Base-by-base conservation (phyloP, 1,284 basidiomycete genomes). In the Ganoderma meredithae region DNA sequence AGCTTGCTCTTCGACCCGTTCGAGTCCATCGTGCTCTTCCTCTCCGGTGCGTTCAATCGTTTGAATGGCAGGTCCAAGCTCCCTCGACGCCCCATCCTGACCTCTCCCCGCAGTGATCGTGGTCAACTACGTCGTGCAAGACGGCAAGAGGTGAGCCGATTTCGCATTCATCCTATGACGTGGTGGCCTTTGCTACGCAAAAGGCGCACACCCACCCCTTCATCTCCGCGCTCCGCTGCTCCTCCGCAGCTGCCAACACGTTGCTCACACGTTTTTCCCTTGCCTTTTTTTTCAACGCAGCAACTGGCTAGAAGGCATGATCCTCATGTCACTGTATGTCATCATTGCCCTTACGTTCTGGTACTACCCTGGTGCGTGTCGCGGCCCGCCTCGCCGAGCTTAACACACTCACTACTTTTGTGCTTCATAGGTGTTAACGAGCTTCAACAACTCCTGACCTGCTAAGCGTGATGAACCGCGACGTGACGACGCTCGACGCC, bases 1-100 rank as follows among this genome's bases (percentile, higher is more conserved):
- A 86, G 88, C 22, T 79, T 92, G 61, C 81, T 90, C 31, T 89
- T 91, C 76, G 90, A 90, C 76, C 88, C 86, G 4, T 89, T 89
- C 79, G 86, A 93, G 80, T 88, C 88, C 1, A 79, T 90, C 55
- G 88, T 89, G 52, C 79, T 87, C 73, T 75, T 80, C 73, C 66
- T 77, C 33, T 68, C 73, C 5, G 76, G 77, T 79, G 81, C 79
- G 83, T 70, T 12, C 22, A 19, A 13, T 25, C 19, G 36, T 60
- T 40, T 12, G 9, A n/a, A 12, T 19, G 39, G 41, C 36, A 22
- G 39, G 9, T 41, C 15, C 12, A 13, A 22, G 58, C 79, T 62
- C 27, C 7, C 12, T 15, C 22, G 12, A 13, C 12, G 40, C 36
- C 39, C 22, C 40, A n/a, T 43, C 39, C 58, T 60, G 40, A 60